Percentiles rank a stretch among this genome's conserved stretches.
phyloP scores from a whole-genome alignment of 257 asterid species.

The Echites panduratus region DNA sequence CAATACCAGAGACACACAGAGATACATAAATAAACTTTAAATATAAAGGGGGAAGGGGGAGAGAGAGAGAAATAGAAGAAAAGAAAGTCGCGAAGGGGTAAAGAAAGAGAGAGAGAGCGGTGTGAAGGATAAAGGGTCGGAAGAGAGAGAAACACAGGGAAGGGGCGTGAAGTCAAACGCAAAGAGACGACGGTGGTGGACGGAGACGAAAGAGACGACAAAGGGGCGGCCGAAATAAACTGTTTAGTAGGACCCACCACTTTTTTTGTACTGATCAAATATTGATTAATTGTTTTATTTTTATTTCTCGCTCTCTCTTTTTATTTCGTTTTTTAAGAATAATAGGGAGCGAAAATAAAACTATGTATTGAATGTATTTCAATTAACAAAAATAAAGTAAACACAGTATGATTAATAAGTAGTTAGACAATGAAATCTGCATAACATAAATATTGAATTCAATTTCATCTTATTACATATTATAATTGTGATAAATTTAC shows the following conservation, averaged over 20 bases:
- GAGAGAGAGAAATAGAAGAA: too few species aligned
- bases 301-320: background rate
- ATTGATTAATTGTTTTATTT: background rate
- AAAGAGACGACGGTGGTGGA: conserved; percentile 27
- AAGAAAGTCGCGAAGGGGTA: too few species aligned
- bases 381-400: too few species aligned
- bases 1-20: background rate
- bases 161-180: conserved; percentile 22
- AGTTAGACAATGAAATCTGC: too few species aligned
- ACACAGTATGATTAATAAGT: too few species aligned
- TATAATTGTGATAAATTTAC: too few species aligned
- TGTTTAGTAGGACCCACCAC: conserved; percentile 18
- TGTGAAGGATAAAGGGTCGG: background rate
- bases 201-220: conserved; percentile 35
- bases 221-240: conserved; percentile 33
- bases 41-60: background rate
- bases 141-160: background rate
- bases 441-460: too few species aligned
- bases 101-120: background rate
- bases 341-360: too few species aligned
- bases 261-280: background rate
- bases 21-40: background rate
- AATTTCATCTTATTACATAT: too few species aligned
- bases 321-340: too few species aligned
- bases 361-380: too few species aligned